Evolutionary conservation across 1,284 basidiomycete species (phyloP), one percentile per base, ranked within the genome.

Genomic region (Exobasidium rhododendri): DNA sequence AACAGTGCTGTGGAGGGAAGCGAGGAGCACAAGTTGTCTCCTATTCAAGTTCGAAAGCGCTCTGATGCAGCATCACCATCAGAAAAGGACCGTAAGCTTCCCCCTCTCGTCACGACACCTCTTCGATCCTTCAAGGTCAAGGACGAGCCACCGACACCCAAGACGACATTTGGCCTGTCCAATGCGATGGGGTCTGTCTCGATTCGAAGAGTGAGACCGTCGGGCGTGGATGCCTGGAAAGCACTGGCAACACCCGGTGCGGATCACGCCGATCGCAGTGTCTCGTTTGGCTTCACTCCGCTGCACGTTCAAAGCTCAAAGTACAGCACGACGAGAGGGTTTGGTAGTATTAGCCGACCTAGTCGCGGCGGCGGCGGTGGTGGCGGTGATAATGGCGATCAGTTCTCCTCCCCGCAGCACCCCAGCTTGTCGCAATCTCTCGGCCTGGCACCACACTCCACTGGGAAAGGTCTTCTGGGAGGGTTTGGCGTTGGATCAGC

Each of bases 401-500:
- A 74, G 44, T 77, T 77, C 63, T 69, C 66, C 30, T 74, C 72
- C 4, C 75, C 75, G 1, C 73, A 75, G 53, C 75, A 77, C 46
- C 68, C 72, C 29, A 74, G 74, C 29, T 63, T 77, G 10, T 74
- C 75, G n/a, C 72, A 77, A 47, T 63, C 58, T 17, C 58, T 77
- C 2, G 75, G 75, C 0, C 53, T 77, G 5, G 75, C 75, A 35
- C 75, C 75, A 5, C 75, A 77, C 53, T 44, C 32, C 17, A 74
- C 74, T 28, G 69, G 69, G 45, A 47, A 50, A 7, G 26, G 55
- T 17, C 11, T 22, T 22, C 11, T 14, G n/a, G 49, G 49, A 40
- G 11, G 13, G 22, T 55, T 22, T 28, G 35, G 56, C 14, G 13
- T 7, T 28, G n/a, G 14, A 22, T 49, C 14, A 47, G 56, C 55